Evolutionary conservation across 2,329 filamentous ascomycete species (phyloP), one percentile per base, ranked within the genome.

Genomic region (Paramyrothecium sp.): DNA sequence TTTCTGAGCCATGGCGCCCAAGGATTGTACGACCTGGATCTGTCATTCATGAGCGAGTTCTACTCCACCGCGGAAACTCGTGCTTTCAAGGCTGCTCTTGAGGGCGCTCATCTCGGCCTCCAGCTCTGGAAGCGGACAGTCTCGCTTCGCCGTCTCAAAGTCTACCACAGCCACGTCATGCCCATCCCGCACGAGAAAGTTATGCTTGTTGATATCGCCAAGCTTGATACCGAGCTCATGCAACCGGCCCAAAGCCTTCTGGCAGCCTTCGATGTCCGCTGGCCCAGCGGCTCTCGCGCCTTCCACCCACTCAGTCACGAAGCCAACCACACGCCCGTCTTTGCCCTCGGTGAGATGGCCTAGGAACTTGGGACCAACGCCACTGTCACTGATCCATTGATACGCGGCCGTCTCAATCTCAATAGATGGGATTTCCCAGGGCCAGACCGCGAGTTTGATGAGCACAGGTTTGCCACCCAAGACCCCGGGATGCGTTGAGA

Each of bases 181-280:
- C 3, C 64, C 58, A 11, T 61, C 61, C 17, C 63, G 61, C 23
- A 73, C 65, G 12, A 73, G 60, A 50, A 73, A 72, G 53, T 73
- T 73, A 56, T 69, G 62, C 58, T 67, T 73, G 63, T 72, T 72
- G 60, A 70, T 69, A 30, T 73, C 71, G 16, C 70, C 69, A 44
- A 65, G 69, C 53, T 69, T 65, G 47, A 73, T 71, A 5, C 67
- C 70, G 16, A 73, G 63, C 23, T 61, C 56, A 55, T 73, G 70
- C 48, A 72, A 54, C 51, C 59, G 63, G 8, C 53, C 53, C 38
- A 72, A 57, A 51, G 61, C 67, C 16, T 62, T 54, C 30, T 66
- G 65, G 51, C 69, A 73, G 16, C 60, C 60, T n/a, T 57, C 62
- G 12, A 72, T 56, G 56, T 73, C 69, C 13, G 54, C 55, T 13